Percentiles rank a stretch among this genome's conserved stretches.
Evolutionary conservation across 164 flowering plant genomes (phyloP).

Genomic region (Tinospora cordifolia): DNA sequence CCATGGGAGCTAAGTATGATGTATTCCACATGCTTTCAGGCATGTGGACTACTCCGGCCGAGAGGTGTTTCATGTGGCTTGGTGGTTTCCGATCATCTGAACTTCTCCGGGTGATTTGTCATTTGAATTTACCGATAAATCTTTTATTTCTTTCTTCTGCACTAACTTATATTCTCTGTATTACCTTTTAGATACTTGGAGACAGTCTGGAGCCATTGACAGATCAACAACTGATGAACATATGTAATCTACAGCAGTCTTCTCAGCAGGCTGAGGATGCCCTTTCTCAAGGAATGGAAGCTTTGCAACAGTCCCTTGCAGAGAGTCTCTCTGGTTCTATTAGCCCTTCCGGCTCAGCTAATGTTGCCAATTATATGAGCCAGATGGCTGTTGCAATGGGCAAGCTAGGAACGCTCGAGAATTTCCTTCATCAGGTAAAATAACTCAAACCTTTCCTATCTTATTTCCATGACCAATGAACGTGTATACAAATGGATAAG

Average conservation of each 20-base stretch:
- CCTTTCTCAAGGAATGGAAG: conserved; percentile 92
- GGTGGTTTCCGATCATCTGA: conserved; percentile 93
- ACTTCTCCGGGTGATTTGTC: conserved; percentile 54
- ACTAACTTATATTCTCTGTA: background rate
- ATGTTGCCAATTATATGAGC: conserved; percentile 78
- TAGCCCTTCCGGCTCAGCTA: conserved; percentile 47
- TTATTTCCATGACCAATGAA: background rate
- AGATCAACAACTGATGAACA: conserved; percentile 76
- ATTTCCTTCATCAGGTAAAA: conserved; percentile 83
- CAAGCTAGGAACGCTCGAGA: conserved; percentile 64
- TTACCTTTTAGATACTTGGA: conserved; percentile 49
- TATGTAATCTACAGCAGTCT: conserved; percentile 81
- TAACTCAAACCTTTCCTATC: background rate
- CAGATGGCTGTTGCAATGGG: conserved; percentile 94
- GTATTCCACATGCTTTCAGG: conserved; percentile 91
- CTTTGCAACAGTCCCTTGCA: conserved; percentile 71
- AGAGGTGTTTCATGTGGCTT: conserved; percentile 91
- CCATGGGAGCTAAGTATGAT: conserved; percentile 60
- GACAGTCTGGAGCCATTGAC: conserved; percentile 78
- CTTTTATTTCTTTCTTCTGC: background rate
- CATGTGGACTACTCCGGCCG: conserved; percentile 90
- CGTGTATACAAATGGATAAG: background rate
- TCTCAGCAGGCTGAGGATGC: conserved; percentile 94
- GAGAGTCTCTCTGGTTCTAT: conserved; percentile 57
- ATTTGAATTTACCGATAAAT: background rate